phyloP scores from a whole-genome alignment of 768 basidiomycete genomes.

The Lentinula edodes region DNA sequence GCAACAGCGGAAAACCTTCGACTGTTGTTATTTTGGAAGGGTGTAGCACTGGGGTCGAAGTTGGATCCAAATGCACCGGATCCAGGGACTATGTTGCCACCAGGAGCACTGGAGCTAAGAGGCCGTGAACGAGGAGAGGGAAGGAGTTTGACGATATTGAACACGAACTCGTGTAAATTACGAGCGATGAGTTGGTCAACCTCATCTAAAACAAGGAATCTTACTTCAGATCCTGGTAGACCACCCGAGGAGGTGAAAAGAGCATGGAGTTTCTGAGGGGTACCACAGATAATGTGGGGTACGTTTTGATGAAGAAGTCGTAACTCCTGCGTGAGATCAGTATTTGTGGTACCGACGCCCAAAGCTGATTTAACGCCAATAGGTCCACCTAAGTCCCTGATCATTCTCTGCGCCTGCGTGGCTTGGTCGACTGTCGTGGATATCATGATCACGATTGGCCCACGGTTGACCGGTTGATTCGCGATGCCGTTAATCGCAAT shows the following conservation, averaged over 20 bases:
- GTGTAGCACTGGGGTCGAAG: constrained; percentile 38
- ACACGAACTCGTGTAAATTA: constrained; percentile 92
- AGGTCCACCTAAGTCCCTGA: constrained; percentile 87
- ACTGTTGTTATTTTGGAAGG: constrained; percentile 30
- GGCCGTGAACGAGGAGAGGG: constrained; percentile 82
- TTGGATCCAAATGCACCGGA: constrained; percentile 36
- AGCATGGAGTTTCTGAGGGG: constrained; percentile 93
- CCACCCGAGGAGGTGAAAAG: constrained; percentile 80
- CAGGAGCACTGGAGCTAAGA: constrained; percentile 37
- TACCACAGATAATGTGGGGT: constrained; percentile 95
- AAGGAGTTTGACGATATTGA: constrained; percentile 86
- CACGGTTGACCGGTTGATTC: constrained; percentile 56
- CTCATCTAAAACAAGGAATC: constrained; percentile 94
- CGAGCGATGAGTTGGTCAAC: constrained; percentile 97
- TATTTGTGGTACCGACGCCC: constrained; percentile 72
- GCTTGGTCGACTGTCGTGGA: constrained; percentile 99
- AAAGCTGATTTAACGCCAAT: constrained; percentile 90
- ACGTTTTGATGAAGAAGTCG: constrained; percentile 84
- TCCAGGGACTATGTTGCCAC: constrained; percentile 27
- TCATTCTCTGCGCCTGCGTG: constrained; percentile 93
- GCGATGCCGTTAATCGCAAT: constrained; percentile 64
- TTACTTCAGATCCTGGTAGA: constrained; percentile 75
- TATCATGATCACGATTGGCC: constrained; percentile 87
- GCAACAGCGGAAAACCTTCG: constrained; percentile 59
- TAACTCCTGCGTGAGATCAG: constrained; percentile 68